Conservation (phyloP, 1,139 yeast species). For the Suhomyces panamericanus region DNA sequence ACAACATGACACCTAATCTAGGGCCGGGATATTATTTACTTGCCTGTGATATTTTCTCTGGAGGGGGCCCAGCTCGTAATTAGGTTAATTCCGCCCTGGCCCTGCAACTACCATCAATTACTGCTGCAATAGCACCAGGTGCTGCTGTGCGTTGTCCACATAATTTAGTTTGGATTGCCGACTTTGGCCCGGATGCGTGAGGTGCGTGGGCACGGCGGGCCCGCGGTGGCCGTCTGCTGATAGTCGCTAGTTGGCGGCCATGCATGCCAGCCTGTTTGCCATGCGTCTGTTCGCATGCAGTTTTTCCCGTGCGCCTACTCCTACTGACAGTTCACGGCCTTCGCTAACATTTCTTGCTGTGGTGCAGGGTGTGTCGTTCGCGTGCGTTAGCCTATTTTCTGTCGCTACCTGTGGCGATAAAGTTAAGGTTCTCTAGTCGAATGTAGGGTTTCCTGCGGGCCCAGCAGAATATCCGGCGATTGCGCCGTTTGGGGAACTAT, state of each 20-base stretch:
- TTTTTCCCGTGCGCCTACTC: neutral
- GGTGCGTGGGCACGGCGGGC: too few relatives aligned
- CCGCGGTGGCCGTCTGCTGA: too few relatives aligned
- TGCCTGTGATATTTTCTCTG: neutral
- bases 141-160: neutral
- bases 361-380: neutral
- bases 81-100: too few relatives aligned
- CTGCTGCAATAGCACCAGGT: neutral
- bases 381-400: conserved; percentile 5
- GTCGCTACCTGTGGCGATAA: neutral
- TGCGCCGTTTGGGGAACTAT: too few relatives aligned
- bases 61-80: neutral
- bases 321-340: neutral
- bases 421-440: conserved; percentile 1
- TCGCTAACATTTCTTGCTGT: neutral
- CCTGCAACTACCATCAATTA: too few relatives aligned
- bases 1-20: neutral
- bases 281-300: neutral
- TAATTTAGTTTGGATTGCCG: neutral
- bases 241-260: too few relatives aligned
- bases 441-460: neutral
- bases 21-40: neutral
- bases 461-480: too few relatives aligned
- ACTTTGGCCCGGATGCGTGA: neutral
- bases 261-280: neutral